Conservation (phyloP, 2,329 filamentous ascomycete species). For the Ceratocystis eucalypticola region DNA sequence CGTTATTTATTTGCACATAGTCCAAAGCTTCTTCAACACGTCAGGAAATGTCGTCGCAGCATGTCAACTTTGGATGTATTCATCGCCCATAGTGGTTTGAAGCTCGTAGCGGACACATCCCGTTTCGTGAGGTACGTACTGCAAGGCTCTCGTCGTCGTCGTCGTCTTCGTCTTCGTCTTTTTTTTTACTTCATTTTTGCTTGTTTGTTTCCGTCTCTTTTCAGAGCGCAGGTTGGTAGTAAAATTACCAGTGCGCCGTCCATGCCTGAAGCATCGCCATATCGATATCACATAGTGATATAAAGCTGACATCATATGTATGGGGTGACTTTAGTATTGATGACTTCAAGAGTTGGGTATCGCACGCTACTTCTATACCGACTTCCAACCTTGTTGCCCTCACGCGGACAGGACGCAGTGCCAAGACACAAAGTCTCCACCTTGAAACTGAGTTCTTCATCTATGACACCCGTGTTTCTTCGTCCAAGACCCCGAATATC, state of each 20-base stretch:
- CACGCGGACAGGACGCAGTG: constrained; percentile 69
- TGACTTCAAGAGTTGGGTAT: constrained; percentile 70
- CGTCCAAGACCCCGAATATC: constrained; percentile 37
- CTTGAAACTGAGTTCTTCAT: constrained; percentile 85
- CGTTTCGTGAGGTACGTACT: constrained; percentile 55
- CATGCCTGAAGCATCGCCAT: constrained; percentile 8
- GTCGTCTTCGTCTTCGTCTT: not conserved
- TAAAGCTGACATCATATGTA: constrained; percentile 15
- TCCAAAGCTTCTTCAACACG: not conserved
- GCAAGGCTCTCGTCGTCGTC: not conserved
- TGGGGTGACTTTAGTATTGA: constrained; percentile 50
- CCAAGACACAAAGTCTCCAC: constrained; percentile 66
- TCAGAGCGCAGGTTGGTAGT: not conserved
- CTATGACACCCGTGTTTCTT: constrained; percentile 69
- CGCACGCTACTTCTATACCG: constrained; percentile 59
- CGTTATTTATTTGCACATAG: not conserved
- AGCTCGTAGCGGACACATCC: constrained; percentile 63
- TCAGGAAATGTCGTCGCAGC: constrained; percentile 17
- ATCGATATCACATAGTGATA: not conserved
- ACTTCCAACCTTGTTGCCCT: constrained; percentile 72
- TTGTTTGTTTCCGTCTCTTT: not conserved
- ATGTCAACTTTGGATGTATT: constrained; percentile 51
- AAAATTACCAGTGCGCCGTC: not conserved
- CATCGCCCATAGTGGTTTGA: constrained; percentile 85
- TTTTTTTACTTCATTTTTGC: not conserved